Evolutionary conservation across 148 eudicot species (phyloP).

Genomic region (Rhododendron ovatum): DNA sequence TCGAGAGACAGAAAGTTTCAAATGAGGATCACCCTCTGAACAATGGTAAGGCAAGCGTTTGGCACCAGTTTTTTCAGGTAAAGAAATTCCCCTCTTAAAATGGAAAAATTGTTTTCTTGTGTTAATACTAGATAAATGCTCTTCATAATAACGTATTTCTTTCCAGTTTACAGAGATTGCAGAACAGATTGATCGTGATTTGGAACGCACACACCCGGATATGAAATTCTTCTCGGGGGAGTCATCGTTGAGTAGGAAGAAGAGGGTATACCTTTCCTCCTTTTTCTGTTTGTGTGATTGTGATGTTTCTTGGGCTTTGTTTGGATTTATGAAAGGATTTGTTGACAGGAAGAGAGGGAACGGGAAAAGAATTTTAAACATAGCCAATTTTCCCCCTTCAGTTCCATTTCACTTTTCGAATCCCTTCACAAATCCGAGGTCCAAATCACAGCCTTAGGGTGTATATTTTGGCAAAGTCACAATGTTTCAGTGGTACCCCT

Average conservation of each 20-base stretch:
- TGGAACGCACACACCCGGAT: conserved; percentile 69
- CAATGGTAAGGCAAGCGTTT: conserved; percentile 46
- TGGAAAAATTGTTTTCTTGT: background rate
- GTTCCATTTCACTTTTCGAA: background rate
- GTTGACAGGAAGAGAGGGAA: background rate
- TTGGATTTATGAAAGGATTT: background rate
- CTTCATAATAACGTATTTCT: conserved; percentile 7
- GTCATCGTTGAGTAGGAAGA: conserved; percentile 41
- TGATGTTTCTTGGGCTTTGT: background rate
- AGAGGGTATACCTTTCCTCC: conserved; percentile 26
- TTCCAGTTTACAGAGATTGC: conserved; percentile 48
- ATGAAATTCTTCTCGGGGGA: conserved; percentile 49
- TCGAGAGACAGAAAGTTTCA: conserved; percentile 42
- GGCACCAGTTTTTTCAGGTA: conserved; percentile 67
- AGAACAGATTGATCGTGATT: conserved; percentile 68
- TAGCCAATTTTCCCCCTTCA: background rate
- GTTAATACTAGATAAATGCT: background rate
- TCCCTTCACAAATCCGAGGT: background rate
- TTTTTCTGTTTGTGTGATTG: background rate
- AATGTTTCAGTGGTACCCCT: background rate
- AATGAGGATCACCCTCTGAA: conserved; percentile 59
- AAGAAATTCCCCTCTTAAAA: background rate
- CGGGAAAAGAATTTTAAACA: background rate
- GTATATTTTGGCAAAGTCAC: background rate
- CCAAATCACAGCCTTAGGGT: background rate